A percentile compares a stretch with the other conserved stretches of the same genome.
phyloP scores from a whole-genome alignment of 768 basidiomycete species.

The Trametes villosa region DNA sequence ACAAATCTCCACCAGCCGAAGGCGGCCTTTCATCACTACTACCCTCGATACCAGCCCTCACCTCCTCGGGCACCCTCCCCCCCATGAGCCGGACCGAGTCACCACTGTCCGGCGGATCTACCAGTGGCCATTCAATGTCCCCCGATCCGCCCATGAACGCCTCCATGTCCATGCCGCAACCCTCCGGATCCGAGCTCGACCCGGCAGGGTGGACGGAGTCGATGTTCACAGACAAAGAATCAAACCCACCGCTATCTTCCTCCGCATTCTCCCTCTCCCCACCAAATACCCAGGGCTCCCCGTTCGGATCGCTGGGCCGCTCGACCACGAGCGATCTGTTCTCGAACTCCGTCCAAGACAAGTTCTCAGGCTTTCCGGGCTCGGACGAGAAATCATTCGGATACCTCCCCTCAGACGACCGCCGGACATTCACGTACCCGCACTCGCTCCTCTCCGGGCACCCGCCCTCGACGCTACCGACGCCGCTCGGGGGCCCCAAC shows the following conservation, averaged over 20 bases:
- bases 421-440: conserved; percentile 38
- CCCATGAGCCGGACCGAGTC: conserved; percentile 37
- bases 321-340: conserved; percentile 18
- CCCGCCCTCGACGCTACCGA: conserved; percentile 8
- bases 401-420: conserved; percentile 16
- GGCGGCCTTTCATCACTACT: not conserved
- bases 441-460: conserved; percentile 38
- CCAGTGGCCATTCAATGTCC: conserved; percentile 65
- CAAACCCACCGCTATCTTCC: conserved; percentile 29
- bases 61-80: conserved; percentile 21
- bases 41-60: conserved; percentile 24
- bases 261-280: conserved; percentile 33
- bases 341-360: conserved; percentile 29
- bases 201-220: conserved; percentile 25
- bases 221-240: conserved; percentile 27
- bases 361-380: conserved; percentile 37
- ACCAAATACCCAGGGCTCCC: conserved; percentile 30
- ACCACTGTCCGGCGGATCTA: conserved; percentile 46
- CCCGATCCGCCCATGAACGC: conserved; percentile 50
- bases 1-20: conserved; percentile 13
- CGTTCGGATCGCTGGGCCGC: conserved; percentile 15
- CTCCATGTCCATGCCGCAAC: conserved; percentile 18
- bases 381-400: conserved; percentile 22
- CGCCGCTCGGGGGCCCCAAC: not conserved
- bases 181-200: conserved; percentile 21